Conservation (phyloP, 2,329 filamentous ascomycete species). For the Aspergillus vadensis region DNA sequence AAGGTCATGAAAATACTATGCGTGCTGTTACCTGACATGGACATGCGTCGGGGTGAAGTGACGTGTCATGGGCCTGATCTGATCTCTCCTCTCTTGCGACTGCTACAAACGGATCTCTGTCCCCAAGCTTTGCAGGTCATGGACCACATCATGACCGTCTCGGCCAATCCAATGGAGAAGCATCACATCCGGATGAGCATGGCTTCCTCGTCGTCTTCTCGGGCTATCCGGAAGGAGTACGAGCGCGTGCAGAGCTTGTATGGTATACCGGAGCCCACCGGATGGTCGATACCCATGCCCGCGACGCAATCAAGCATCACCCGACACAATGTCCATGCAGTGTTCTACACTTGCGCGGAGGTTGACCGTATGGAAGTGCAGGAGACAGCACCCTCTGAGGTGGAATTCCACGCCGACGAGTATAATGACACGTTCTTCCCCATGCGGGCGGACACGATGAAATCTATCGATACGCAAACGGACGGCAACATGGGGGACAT, state of each 20-base stretch:
- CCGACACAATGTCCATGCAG: conserved; percentile 88
- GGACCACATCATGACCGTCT: conserved; percentile 94
- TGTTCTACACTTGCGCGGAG: conserved; percentile 89
- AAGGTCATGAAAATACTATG: conserved; percentile 91
- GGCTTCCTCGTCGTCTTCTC: conserved; percentile 77
- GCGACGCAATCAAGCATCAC: conserved; percentile 86
- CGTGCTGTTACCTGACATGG: conserved; percentile 81
- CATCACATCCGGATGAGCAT: conserved; percentile 98
- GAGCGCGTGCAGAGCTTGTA: conserved; percentile 92
- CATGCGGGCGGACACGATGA: conserved; percentile 85
- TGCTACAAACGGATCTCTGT: conserved; percentile 91
- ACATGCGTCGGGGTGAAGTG: conserved; percentile 90
- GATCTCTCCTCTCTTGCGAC: conserved; percentile 84
- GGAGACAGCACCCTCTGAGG: conserved; percentile 71
- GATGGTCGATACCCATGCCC: conserved; percentile 93
- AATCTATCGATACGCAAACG: conserved; percentile 71
- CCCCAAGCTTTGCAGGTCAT: conserved; percentile 88
- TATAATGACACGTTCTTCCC: conserved; percentile 76
- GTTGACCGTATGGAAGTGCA: conserved; percentile 62
- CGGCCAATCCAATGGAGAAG: conserved; percentile 86
- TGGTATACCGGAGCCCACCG: conserved; percentile 91
- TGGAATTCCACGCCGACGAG: conserved; percentile 91
- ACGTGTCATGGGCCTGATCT: conserved; percentile 89
- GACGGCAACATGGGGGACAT: conserved; percentile 77
- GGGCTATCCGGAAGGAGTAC: conserved; percentile 87